Conservation (phyloP, 2,329 filamentous ascomycete species). For the Whalleya microplaca region DNA sequence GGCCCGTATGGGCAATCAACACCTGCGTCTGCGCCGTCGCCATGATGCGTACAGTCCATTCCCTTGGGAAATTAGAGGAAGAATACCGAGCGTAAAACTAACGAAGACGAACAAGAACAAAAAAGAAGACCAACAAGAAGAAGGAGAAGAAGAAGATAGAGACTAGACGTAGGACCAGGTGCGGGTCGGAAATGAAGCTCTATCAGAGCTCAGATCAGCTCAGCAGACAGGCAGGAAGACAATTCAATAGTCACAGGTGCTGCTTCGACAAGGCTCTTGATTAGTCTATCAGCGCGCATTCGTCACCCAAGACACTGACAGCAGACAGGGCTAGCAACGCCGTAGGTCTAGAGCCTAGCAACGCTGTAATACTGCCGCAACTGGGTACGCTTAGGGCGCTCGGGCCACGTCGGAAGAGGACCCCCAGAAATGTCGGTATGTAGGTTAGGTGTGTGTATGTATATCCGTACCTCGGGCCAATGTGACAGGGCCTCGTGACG, state of each 20-base stretch:
- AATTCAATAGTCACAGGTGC: slow-evolving; percentile 9
- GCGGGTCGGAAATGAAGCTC: slow-evolving; percentile 13
- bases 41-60: slow-evolving; percentile 43
- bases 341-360: too few species aligned
- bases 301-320: too few species aligned
- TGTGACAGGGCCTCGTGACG: not conserved
- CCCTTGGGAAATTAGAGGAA: slow-evolving; percentile 27
- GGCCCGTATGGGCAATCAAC: slow-evolving; percentile 91
- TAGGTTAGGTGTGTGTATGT: too few species aligned
- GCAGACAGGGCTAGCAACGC: too few species aligned
- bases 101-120: not conserved
- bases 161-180: not conserved
- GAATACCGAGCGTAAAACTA: not conserved
- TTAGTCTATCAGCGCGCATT: slow-evolving; percentile 15
- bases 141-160: not conserved
- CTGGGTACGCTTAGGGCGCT: too few species aligned
- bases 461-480: not conserved
- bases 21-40: slow-evolving; percentile 82
- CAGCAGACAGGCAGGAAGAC: slow-evolving; percentile 19
- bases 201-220: slow-evolving; percentile 19
- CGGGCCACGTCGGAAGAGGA: not conserved
- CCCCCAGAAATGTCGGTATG: not conserved
- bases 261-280: slow-evolving; percentile 6
- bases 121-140: not conserved
- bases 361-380: too few species aligned